Base-by-base conservation (phyloP, 2,329 filamentous ascomycete genomes). In the Talaromyces piceae region DNA sequence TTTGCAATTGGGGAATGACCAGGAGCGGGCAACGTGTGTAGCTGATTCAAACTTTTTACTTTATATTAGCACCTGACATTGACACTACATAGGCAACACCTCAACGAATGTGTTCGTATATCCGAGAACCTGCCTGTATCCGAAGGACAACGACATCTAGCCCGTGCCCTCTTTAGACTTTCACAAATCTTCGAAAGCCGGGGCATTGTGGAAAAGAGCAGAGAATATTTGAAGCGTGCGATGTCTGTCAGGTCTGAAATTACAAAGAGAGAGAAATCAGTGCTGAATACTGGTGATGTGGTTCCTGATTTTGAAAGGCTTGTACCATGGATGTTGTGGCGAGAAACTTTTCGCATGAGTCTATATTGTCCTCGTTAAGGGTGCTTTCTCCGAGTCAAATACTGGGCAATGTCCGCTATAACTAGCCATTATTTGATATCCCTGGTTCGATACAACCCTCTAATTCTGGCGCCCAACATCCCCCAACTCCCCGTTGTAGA, bases 401-500 rank as follows among this genome's bases (percentile, higher is more conserved):
- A n/a, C n/a, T n/a, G n/a, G n/a, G n/a, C n/a, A n/a, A n/a, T n/a
- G n/a, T n/a, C n/a, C n/a, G n/a, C n/a, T n/a, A n/a, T n/a, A n/a
- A n/a, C n/a, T n/a, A n/a, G n/a, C n/a, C n/a, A n/a, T n/a, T n/a
- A n/a, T n/a, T n/a, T n/a, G 7, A 9, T 3, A 37, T n/a, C 26
- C 26, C 26, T 28, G 6, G 26, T 11, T 11, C 26, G 4, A 7
- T 6, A 37, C 33, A 9, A 20, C 12, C 12, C 16, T 18, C n/a
- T 37, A 37, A 9, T 37, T 20, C 16, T 7, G 16, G 20, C 5
- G 1, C 16, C 41, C n/a, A 9, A 50, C 25, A 18, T 50, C 33
- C 25, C 22, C 48, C 20, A 50, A 30, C 41, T 50, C 48, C 4
- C 48, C 48, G 6, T 45, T 50, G 9, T 50, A 50, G n/a, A 50